Base-by-base conservation (phyloP, 2,329 filamentous ascomycete species). In the Plenodomus tracheiphilus region DNA sequence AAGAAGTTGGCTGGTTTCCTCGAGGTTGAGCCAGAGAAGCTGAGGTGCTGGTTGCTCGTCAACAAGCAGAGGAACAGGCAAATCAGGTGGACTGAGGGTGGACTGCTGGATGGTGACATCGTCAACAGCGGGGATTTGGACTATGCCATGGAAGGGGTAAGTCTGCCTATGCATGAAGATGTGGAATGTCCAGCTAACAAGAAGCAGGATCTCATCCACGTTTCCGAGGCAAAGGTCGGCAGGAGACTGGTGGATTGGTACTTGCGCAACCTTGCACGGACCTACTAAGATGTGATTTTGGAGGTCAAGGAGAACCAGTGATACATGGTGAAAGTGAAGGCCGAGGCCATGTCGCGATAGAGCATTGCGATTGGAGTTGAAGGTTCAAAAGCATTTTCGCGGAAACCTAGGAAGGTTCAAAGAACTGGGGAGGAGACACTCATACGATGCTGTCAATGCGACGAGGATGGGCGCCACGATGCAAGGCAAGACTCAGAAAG, bases 31-130 rank as follows among this genome's bases (percentile, higher is more conserved):
- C 88, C 93, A n/a, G 94, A 97, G 75, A 91, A 96, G 79, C 83
- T 99, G 60, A 87, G 94, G 64, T 88, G 89, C 52, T 96, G 91
- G 88, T 81, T 99, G 53, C 79, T 99, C 56, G 91, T 99, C 58
- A 97, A 95, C 82, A 99, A 99, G 85, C 94, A 99, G 82, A 88
- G 94, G 70, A 97, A 90, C 73, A 89, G 95, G 79, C 94, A 99
- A 79, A 85, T 95, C 62, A 87, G 94, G 76, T 97, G 93, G 90
- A 87, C 85, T 58, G 94, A 95, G 72, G 89, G 91, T 66, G 89
- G 89, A 36, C 79, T 99, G 59, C 76, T 99, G 55, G 93, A 97
- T 61, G 94, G 94, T 51, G 94, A 99, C 65, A 82, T 91, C 58
- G 88, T 95, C 66, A 96, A 93, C 73, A 90, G 91, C 59, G 95